Base-by-base conservation (phyloP, 305 asterid species). In the Fraxinus velutina region DNA sequence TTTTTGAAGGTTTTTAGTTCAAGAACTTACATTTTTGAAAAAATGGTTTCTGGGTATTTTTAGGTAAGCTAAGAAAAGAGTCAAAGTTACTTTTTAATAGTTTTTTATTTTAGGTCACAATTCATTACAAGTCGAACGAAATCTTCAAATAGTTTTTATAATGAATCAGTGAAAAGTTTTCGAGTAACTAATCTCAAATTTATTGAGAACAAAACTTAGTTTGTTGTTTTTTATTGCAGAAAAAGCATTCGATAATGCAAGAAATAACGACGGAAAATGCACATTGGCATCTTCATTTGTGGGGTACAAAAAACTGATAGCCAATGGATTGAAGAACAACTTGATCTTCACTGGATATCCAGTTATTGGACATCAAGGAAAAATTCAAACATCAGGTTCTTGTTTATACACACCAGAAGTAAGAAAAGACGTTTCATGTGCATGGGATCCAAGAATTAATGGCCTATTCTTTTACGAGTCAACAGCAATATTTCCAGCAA, bases 371-470 rank as follows among this genome's bases (percentile, higher is more conserved):
- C 90, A 32, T 17, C 95, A 92, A 79, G 86, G 87, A 1, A 86
- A 87, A 30, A 93, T 93, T 88, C 97, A 95, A 15, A 89, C 97
- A 19, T 91, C 98, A 0, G 99, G 99, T 1, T 91, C 99, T 0
- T 93, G 99, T 39, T 84, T 95, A n/a, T 92, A 93, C 87, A 89
- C 98, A 6, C 70, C 95, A 0, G 55, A 85, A 2, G 0, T 84
- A 2, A 70, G 76, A 79, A 88, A 60, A 5, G 85, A 52, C 68
- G 68, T 55, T 0, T 21, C 94, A 1, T 93, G 97, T 76, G 81
- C 97, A 0, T 93, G 98, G 99, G 98, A 95, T 76, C 97, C 97
- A 2, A 76, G 93, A 37, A 89, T 92, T 86, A 78, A 87, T 1
- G 97, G 92, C 12, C 90, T 92, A 9, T 87, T 86, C 80, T 95